phyloP scores from a whole-genome alignment of 257 asterid species.

The Capsicum chinense region DNA sequence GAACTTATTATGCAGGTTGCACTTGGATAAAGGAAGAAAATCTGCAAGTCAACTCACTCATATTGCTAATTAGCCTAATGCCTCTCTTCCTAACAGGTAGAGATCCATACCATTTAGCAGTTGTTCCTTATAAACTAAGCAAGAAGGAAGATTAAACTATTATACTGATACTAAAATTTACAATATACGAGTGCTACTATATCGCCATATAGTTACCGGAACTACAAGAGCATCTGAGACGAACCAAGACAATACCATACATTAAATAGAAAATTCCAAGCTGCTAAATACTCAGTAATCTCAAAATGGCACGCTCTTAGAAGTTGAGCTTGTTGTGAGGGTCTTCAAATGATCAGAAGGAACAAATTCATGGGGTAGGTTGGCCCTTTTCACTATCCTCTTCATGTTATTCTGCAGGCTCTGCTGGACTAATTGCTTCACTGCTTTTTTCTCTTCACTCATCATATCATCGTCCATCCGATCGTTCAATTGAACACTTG shows the following conservation, averaged over 20 bases:
- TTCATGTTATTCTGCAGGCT: constrained; percentile 88
- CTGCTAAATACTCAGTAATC: neutral
- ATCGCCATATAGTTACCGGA: too few species aligned
- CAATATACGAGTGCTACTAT: too few species aligned
- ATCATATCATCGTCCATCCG: constrained; percentile 48
- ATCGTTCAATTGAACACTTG: constrained; percentile 28
- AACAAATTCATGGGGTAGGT: constrained; percentile 78
- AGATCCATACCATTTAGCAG: neutral
- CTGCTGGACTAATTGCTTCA: constrained; percentile 83
- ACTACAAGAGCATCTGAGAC: too few species aligned
- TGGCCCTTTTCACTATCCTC: constrained; percentile 83
- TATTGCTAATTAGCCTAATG: neutral
- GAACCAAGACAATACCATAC: constrained; percentile 26
- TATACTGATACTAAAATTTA: too few species aligned
- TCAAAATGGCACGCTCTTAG: constrained; percentile 92
- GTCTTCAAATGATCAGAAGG: constrained; percentile 78
- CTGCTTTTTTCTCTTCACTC: constrained; percentile 84
- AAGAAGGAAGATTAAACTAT: too few species aligned
- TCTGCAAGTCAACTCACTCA: neutral
- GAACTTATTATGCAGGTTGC: neutral
- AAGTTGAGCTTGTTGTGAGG: constrained; percentile 67
- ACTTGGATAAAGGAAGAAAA: neutral
- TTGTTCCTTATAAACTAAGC: neutral
- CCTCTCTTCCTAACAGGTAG: neutral
- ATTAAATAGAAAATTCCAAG: neutral